A percentile compares a stretch with the other conserved stretches of the same genome.
These are phyloP conservation scores for Escallonia rubra DNA, from an alignment of 129 eudicot species.

Conservation along the genomic window DNA sequence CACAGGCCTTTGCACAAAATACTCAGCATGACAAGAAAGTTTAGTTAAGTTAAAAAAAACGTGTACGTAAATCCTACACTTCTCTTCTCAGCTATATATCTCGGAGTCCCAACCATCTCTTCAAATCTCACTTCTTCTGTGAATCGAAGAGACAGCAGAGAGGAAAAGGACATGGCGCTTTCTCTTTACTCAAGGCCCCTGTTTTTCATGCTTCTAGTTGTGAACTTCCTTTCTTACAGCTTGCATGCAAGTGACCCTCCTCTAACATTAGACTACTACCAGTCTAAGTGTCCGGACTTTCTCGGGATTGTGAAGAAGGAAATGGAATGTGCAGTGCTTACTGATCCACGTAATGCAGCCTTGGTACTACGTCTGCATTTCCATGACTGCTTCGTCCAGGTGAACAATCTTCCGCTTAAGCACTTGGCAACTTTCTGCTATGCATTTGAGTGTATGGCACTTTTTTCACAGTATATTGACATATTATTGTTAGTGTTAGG, in stretches of 20 bases:
- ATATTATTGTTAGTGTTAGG: no score
- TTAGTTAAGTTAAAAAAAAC: constrained; percentile 13
- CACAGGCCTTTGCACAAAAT: constrained; percentile 6
- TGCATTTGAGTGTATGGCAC: no score
- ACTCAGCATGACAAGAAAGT: constrained; percentile 23
- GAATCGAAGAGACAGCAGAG: constrained; percentile 18
- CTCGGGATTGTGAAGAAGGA: constrained; percentile 69
- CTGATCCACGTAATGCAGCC: constrained; percentile 89
- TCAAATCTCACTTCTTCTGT: neutral
- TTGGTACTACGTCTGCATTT: constrained; percentile 73
- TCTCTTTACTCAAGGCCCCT: constrained; percentile 13
- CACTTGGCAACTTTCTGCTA: no score
- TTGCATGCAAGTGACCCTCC: constrained; percentile 60
- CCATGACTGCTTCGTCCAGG: constrained; percentile 96
- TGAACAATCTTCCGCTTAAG: neutral
- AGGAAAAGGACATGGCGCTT: neutral
- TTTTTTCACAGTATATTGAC: no score
- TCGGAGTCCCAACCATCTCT: constrained; percentile 39
- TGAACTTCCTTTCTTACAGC: constrained; percentile 13
- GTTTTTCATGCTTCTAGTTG: constrained; percentile 24
- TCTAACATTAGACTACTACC: constrained; percentile 70
- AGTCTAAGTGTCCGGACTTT: constrained; percentile 57
- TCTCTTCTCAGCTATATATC: constrained; percentile 21
- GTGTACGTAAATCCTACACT: neutral
- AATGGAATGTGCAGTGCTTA: constrained; percentile 82